Evolutionary conservation across 345 rosid genomes (phyloP), one percentile per base, ranked within the genome.

Genomic region (Hibiscus trionum): DNA sequence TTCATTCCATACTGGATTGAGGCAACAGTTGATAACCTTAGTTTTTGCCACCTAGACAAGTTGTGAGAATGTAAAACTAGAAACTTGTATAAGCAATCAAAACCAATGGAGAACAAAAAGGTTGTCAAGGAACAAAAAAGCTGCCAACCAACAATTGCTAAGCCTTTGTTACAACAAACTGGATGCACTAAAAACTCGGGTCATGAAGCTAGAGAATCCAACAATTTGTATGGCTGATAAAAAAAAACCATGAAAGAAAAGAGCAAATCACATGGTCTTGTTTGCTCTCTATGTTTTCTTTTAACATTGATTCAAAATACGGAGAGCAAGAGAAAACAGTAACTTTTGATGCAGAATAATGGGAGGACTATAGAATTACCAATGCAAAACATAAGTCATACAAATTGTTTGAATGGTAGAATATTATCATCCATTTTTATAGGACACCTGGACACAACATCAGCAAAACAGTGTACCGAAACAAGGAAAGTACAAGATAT

Each of bases 1-100:
- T 86, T 95, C 97, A 62, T 95, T 90, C 99, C 99, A 95, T 62
- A 89, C 88, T 1, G 99, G 99, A 79, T 95, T 90, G 59, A 95
- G 91, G 82, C 97, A 90, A 72, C 97, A 87, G 66, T 88, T 88
- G 73, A 92, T 92, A 68, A 92, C 97, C 82, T 87, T 95, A 49
- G 99, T 95, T 87, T 89, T 95, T 35, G 86, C 95, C 35, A 87
- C 80, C 99, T 95, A 88, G 55, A 35, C 37, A 5, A 59, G 53
- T 49, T 24, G n/a, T 24, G 50, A 47, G 52, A 53, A 67, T 19
- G 33, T 11, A 44, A 67, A 55, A 49, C 15, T 9, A 24, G 27
- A 3, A 66, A 14, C 37, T 70, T 56, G 33, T 17, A 56, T 50
- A 31, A 35, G 62, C 61, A 35, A 55, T 70, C 46, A 70, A 70